Evolutionary conservation across 202 grass and related monocot species (phyloP).

Genomic region (Thinopyrum obtusiflorum): DNA sequence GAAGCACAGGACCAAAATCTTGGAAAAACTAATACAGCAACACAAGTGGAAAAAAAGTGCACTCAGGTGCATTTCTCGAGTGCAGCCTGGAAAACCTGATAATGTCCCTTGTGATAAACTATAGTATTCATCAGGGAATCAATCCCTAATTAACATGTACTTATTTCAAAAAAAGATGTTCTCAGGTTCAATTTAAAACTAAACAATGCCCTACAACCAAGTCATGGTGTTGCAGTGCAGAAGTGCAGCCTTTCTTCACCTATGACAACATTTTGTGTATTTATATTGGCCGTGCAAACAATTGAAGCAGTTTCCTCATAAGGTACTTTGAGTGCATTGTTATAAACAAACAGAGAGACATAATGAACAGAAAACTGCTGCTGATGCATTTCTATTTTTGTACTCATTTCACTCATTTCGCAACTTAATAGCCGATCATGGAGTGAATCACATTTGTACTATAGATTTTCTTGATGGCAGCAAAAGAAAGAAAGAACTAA

Average conservation of each 20-base stretch:
- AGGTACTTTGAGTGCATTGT: background rate
- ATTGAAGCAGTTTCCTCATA: background rate
- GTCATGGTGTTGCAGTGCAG: background rate
- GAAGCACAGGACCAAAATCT: too few relatives aligned
- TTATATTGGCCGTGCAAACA: background rate
- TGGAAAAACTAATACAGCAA: background rate
- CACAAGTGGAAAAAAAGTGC: background rate
- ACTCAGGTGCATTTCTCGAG: background rate
- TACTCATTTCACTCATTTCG: conserved; percentile 1
- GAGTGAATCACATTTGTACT: background rate
- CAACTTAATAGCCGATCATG: background rate
- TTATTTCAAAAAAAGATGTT: background rate
- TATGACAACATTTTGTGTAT: background rate
- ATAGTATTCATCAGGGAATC: background rate
- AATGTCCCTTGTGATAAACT: background rate
- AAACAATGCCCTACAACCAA: background rate
- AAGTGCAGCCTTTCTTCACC: background rate
- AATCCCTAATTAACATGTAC: background rate
- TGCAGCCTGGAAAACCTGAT: background rate
- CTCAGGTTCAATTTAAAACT: background rate
- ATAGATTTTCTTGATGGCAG: background rate
- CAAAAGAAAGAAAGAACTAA: background rate
- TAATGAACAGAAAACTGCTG: background rate
- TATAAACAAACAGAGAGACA: background rate
- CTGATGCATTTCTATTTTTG: background rate